Evolutionary conservation across 148 eudicot species (phyloP), one percentile per base, ranked within the genome.

Genomic region (Rhododendron kiyosumense): DNA sequence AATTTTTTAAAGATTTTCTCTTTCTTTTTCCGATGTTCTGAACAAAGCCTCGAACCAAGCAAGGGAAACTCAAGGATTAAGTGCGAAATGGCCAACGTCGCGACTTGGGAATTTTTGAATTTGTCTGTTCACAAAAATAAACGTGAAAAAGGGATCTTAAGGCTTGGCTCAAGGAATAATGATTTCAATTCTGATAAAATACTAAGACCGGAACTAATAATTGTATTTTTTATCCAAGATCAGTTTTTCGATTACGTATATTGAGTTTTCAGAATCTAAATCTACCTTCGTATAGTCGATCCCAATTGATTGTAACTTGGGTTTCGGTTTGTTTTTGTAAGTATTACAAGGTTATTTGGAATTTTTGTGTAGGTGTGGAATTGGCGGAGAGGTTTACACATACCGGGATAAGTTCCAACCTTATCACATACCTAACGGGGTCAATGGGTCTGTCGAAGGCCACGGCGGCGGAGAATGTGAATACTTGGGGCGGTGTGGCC

Each of bases 321-420:
- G 28, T 57, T 57, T 18, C 22, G 24, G 63, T 17, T 57, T 17
- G 22, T 57, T 57, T 26, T 65, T 4, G 30, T 65, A 26, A 67
- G 14, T 9, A 26, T 15, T 9, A n/a, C 11, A 0, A n/a, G 32
- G 12, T 10, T 67, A 26, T 11, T 30, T 7, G 71, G 32, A 46
- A 28, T 38, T 61, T n/a, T 7, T 22, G 43, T 69, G 81, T 77
- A 93, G 96, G 90, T 17, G 93, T 90, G 63, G 96, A 90, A 83
- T 78, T 93, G 38, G 92, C 94, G 5, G 96, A 93, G 88, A 92
- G 96, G 85, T 87, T 93, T 81, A 90, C 93, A 2, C 92, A 90
- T 61, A 89, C 87, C 28, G 96, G 96, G 41, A 88, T 93, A 34
- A 84, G 88, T 32, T 81, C 90, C 14, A 93, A 93, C 81, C 85